Percentiles rank a stretch among this genome's conserved stretches.
These are phyloP conservation scores for Talaromyces rugulosus DNA, from an alignment of 2,329 filamentous ascomycete genomes.

Conservation along the genomic window DNA sequence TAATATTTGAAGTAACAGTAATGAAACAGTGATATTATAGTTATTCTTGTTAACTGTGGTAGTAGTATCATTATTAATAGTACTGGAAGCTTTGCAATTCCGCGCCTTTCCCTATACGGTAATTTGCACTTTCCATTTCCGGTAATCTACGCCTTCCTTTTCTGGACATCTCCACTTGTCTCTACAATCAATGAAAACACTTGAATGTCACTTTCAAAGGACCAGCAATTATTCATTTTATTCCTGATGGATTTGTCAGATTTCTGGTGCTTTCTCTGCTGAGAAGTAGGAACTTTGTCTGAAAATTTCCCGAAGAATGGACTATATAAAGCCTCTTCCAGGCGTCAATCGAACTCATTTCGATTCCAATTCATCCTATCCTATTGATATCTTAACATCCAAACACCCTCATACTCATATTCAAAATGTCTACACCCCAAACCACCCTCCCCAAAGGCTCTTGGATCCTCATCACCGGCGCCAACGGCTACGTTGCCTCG, in stretches of 20 bases:
- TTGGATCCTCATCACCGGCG: conserved; percentile 7
- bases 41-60: no score
- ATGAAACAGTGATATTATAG: no score
- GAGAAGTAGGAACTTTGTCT: background rate
- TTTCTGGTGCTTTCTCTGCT: background rate
- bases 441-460: conserved; percentile 4
- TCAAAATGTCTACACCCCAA: background rate
- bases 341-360: background rate
- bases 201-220: no score
- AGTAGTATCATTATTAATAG: no score
- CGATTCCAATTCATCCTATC: background rate
- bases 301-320: background rate
- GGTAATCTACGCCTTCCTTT: conserved; percentile 3
- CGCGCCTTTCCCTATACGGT: background rate
- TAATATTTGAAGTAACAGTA: background rate
- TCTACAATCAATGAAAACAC: no score
- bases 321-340: background rate
- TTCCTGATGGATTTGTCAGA: background rate
- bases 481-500: conserved; percentile 4
- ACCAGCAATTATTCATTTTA: no score
- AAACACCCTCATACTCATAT: no score
- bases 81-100: no score
- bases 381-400: background rate
- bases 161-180: background rate
- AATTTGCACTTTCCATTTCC: background rate